Conservation (phyloP, 2,329 filamentous ascomycete genomes). For the Colletotrichum scovillei region DNA sequence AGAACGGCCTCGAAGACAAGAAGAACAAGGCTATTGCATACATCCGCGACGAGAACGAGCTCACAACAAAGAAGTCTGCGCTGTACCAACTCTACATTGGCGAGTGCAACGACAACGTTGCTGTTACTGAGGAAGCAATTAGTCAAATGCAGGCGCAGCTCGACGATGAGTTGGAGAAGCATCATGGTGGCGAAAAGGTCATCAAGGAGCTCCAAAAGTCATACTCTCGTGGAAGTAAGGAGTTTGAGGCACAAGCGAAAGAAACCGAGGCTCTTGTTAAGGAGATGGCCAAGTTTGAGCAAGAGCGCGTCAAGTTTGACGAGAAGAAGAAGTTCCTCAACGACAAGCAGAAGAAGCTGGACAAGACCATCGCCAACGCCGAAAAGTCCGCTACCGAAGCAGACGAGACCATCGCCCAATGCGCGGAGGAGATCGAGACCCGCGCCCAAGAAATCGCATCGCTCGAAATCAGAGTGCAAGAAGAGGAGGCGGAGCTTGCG, state of each 20-base stretch:
- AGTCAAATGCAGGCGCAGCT: conserved; percentile 90
- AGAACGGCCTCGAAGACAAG: conserved; percentile 91
- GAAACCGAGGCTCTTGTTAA: conserved; percentile 82
- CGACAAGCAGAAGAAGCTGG: conserved; percentile 93
- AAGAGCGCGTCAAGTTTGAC: conserved; percentile 96
- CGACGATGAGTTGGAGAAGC: conserved; percentile 88
- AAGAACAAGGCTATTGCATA: conserved; percentile 94
- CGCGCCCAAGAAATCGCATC: conserved; percentile 78
- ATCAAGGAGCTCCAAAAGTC: conserved; percentile 91
- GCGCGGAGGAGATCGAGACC: conserved; percentile 80
- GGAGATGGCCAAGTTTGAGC: conserved; percentile 92
- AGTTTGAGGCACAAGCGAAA: conserved; percentile 86
- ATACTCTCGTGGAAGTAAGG: conserved; percentile 84
- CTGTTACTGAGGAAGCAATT: conserved; percentile 90
- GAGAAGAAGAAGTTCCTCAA: conserved; percentile 96
- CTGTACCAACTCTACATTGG: conserved; percentile 92
- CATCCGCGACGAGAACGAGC: conserved; percentile 92
- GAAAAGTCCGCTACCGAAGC: conserved; percentile 81
- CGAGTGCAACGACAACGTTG: conserved; percentile 89
- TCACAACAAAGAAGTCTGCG: conserved; percentile 88
- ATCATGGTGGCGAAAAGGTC: conserved; percentile 87
- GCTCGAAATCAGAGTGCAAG: conserved; percentile 80
- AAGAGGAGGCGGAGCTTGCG: conserved; percentile 84
- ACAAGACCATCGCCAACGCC: conserved; percentile 85
- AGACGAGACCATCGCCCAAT: conserved; percentile 81